Base-by-base conservation (phyloP, 371 early-diverging fungal genomes). In the Basidiobolus meristosporus region DNA sequence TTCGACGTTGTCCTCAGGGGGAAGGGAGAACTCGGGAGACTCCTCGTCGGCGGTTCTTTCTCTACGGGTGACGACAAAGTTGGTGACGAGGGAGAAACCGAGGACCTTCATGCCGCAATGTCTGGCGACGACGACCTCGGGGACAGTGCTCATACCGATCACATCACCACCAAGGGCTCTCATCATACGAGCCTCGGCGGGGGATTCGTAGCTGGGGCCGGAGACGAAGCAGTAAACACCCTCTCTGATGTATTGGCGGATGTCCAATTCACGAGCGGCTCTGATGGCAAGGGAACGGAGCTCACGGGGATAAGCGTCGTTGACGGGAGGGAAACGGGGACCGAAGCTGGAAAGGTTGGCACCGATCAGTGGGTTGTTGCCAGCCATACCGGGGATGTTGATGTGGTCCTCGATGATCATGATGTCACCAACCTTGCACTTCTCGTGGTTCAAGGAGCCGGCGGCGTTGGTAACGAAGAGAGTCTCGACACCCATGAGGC, bases 81-180 rank as follows among this genome's bases (percentile, higher is more conserved):
- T 90, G 36, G 95, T 89, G 44, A 92, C 74, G 42, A 95, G 64
- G 39, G 70, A 63, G 43, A 91, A 50, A 14, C 88, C 91, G 37
- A 95, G 58, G 1, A 90, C 84, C 47, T 74, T 65, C 49, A 95
- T 66, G 11, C 89, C 90, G 22, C 78, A 74, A 60, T 95, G 95
- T 40, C 79, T 73, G 12, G 92, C 93, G 26, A 84, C 71, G n/a
- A 90, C 57, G n/a, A 83, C 80, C 56, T 95, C 95, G 12, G 91
- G 91, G 2, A 87, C 75, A n/a, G 93, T 92, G 33, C 82, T 81
- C 95, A 95, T 95, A 29, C 95, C 95, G 9, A 89, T 93, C 14
- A 72, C 73, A 60, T 91, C 93, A 17, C 73, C 92, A 35, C 89
- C 90, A 40, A 74, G 50, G 0, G 48, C 39, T 26, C 60, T 59